These are phyloP conservation scores for Kodamaea laetipori DNA, from an alignment of 805 yeast species.

Conservation along the genomic window DNA sequence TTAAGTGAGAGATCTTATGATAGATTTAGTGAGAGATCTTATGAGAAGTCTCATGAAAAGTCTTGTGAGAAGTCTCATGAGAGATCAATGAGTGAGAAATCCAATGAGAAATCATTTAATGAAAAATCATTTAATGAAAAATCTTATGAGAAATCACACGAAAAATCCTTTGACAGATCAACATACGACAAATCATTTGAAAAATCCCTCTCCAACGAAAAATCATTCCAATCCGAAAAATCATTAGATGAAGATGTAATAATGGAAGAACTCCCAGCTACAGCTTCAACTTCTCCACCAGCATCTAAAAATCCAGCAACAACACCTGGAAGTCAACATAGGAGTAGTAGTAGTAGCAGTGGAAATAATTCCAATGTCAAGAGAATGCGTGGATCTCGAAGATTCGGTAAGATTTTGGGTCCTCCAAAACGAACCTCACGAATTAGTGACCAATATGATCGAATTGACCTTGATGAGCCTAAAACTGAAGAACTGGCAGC, in stretches of 20 bases:
- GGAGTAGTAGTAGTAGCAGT: constrained; percentile 4
- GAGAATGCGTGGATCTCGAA: constrained; percentile 36
- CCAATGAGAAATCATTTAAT: constrained; percentile 9
- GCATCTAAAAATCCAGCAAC: constrained; percentile 8
- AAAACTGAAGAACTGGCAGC: neutral
- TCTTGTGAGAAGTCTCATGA: constrained; percentile 1
- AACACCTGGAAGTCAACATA: constrained; percentile 12
- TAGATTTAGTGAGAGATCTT: neutral
- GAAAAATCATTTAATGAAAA: constrained; percentile 8
- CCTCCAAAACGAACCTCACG: constrained; percentile 52
- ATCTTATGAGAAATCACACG: neutral
- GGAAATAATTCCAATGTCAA: constrained; percentile 18
- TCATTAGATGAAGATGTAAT: constrained; percentile 7
- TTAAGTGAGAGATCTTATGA: neutral
- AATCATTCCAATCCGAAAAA: neutral
- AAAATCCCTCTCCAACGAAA: too few species aligned
- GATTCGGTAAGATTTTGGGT: constrained; percentile 45
- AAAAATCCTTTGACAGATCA: neutral
- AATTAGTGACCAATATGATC: constrained; percentile 17
- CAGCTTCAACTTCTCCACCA: constrained; percentile 10
- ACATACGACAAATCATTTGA: neutral
- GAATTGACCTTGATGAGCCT: constrained; percentile 7
- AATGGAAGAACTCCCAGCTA: constrained; percentile 8
- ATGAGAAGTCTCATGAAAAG: constrained; percentile 5
- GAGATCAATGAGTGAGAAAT: neutral